Evolutionary conservation across 768 basidiomycete species (phyloP).

Genomic region (Termitomyces sp.): DNA sequence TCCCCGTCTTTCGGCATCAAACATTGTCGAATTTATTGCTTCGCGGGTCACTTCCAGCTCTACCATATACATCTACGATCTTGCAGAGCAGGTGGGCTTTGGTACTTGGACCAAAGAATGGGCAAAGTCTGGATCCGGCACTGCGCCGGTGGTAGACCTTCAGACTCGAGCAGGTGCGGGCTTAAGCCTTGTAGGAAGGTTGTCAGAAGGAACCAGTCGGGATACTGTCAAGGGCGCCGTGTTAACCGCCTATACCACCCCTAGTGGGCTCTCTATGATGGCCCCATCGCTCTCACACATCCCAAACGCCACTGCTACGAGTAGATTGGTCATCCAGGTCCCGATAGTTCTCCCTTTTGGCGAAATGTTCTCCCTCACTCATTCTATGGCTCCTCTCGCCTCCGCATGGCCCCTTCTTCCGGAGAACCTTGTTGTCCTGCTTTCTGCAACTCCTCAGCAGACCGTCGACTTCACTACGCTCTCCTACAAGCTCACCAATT

Average conservation of each 20-base stretch:
- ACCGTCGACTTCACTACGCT: conserved; percentile 70
- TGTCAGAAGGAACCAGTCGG: conserved; percentile 75
- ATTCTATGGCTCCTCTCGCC: conserved; percentile 69
- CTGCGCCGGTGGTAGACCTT: conserved; percentile 56
- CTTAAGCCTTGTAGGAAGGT: conserved; percentile 67
- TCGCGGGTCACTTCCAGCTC: conserved; percentile 54
- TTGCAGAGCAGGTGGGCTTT: conserved; percentile 81
- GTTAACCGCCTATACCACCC: conserved; percentile 78
- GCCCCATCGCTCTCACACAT: conserved; percentile 71
- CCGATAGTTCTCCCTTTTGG: conserved; percentile 66
- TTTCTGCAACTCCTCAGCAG: conserved; percentile 84
- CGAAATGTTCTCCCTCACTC: conserved; percentile 63
- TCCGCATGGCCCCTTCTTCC: conserved; percentile 57
- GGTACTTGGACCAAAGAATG: conserved; percentile 68
- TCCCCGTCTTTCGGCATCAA: conserved; percentile 49
- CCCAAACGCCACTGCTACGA: conserved; percentile 53
- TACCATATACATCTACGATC: conserved; percentile 74
- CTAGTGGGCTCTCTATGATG: conserved; percentile 81
- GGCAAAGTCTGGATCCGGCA: conserved; percentile 35
- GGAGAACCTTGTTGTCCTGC: conserved; percentile 61
- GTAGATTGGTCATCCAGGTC: conserved; percentile 79
- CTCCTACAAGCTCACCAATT: conserved; percentile 61
- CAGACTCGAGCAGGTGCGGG: conserved; percentile 88
- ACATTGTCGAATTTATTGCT: conserved; percentile 62
- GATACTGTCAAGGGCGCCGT: conserved; percentile 55